phyloP scores from a whole-genome alignment of 177 flowering plant species.

The Vitis hybrid region DNA sequence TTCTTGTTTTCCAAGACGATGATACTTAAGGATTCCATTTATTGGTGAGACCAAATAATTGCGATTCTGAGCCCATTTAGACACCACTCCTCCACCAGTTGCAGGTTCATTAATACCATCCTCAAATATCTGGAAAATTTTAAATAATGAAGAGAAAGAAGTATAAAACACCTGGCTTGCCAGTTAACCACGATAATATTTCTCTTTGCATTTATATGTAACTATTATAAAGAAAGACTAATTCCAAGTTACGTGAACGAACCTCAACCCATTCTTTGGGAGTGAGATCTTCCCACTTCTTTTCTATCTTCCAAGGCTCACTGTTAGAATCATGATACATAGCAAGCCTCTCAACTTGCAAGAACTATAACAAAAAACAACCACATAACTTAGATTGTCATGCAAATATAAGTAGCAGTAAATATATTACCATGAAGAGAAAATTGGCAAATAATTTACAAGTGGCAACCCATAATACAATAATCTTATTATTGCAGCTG shows the following conservation, averaged over 20 bases:
- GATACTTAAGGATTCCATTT: conserved; percentile 86
- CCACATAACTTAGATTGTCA: not conserved
- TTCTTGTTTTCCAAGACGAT: conserved; percentile 96
- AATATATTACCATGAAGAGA: not conserved
- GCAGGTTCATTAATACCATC: conserved; percentile 84
- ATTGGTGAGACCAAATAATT: conserved; percentile 86
- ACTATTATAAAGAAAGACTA: not conserved
- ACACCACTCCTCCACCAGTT: conserved; percentile 22
- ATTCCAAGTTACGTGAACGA: conserved; percentile 18
- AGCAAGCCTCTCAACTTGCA: conserved; percentile 97
- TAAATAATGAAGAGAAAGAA: not conserved
- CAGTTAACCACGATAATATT: too few species aligned
- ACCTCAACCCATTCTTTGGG: conserved; percentile 98
- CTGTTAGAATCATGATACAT: conserved; percentile 87
- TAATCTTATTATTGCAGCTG: too few species aligned
- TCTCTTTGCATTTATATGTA: too few species aligned
- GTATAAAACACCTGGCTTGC: too few species aligned
- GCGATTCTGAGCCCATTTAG: conserved; percentile 73
- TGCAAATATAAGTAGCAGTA: not conserved
- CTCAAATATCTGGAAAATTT: conserved; percentile 74
- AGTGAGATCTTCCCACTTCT: conserved; percentile 86
- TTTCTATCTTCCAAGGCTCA: conserved; percentile 74
- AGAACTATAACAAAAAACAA: conserved; percentile 48
- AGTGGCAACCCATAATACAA: too few species aligned
- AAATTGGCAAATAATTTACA: not conserved